phyloP scores from a whole-genome alignment of 179 eudicot species.

The Gypsophila paniculata region DNA sequence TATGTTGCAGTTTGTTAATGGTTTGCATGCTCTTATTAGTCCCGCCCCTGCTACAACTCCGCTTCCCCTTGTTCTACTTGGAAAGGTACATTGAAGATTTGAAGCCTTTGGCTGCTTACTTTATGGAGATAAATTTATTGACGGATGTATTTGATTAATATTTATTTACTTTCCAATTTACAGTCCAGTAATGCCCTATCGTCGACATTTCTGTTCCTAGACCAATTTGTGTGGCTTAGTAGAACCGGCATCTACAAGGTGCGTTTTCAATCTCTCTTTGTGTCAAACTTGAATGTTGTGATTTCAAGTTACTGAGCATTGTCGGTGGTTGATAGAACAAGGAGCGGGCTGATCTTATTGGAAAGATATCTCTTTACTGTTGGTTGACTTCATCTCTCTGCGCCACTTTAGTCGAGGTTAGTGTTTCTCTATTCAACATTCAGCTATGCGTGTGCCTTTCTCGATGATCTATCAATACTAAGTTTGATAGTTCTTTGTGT shows the following conservation, averaged over 20 bases:
- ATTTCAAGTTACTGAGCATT: neutral
- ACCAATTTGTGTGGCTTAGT: conserved; percentile 94
- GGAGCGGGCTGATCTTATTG: conserved; percentile 63
- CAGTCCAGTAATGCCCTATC: conserved; percentile 92
- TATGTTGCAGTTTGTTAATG: conserved; percentile 78
- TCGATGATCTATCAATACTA: neutral
- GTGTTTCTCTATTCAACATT: conserved; percentile 4
- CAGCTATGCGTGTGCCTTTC: conserved; percentile 12
- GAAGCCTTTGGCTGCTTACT: neutral
- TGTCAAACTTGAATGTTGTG: neutral
- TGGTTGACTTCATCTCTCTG: conserved; percentile 88
- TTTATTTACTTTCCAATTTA: conserved; percentile 9
- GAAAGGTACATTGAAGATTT: conserved; percentile 57
- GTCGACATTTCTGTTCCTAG: conserved; percentile 93
- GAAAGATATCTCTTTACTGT: conserved; percentile 86
- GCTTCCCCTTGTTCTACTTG: conserved; percentile 71
- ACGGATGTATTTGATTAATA: conserved; percentile 10
- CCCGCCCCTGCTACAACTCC: conserved; percentile 81
- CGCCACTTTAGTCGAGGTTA: conserved; percentile 80
- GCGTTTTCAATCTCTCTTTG: conserved; percentile 10
- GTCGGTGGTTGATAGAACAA: conserved; percentile 50
- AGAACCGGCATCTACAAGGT: conserved; percentile 93
- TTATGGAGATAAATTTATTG: neutral
- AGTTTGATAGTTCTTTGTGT: conserved; percentile 16
- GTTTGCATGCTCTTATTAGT: conserved; percentile 82